Evolutionary conservation across 495 filamentous ascomycete genomes (phyloP), one percentile per base, ranked within the genome.

Genomic region (Aspergillus nidulans): DNA sequence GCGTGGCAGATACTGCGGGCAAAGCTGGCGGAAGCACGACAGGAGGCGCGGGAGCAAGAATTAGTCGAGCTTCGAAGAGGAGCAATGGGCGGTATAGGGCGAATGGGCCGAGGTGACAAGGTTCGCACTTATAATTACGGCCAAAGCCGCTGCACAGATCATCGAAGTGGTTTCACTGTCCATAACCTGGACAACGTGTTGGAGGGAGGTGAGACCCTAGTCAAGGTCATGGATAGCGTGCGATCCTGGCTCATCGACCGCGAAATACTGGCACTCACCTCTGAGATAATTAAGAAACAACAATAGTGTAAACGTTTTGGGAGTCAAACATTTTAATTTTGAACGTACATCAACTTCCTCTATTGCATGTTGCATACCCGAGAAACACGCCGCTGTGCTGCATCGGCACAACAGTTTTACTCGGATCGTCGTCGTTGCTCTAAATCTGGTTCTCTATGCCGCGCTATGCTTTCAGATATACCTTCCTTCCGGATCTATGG

Each of bases 51-150:
- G 40, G 94, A 98, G 67, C 91, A 92, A 65, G 82, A 91, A 63
- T 78, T 91, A 52, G 73, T 84, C 52, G 77, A 76, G 44, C 63
- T 97, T 60, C 73, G 91, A 49, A 81, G 87, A 64, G 87, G 87
- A 44, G 86, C 83, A 30, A 78, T 92, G 57, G 82, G 88, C 3
- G 87, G 89, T 57, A 83, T 92, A 49, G 81, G 79, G 13, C 87
- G 85, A 56, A 89, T 90, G 75, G 91, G 91, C 21, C 83, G 95
- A 42, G 88, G 89, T 21, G 90, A 97, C 69, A 98, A 98, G 72
- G 82, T 98, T 57, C 75, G 94, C 57, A 98, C 94, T 2, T 98
- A 98, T 67, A 96, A 97, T 72, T 98, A 85, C 75, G 82, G 82
- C 28, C 95, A 98, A 71, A 90, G 91, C 69, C 79, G 94, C 47